phyloP scores from a whole-genome alignment of 1,284 basidiomycete species.

The Ceratobasidium sp. region DNA sequence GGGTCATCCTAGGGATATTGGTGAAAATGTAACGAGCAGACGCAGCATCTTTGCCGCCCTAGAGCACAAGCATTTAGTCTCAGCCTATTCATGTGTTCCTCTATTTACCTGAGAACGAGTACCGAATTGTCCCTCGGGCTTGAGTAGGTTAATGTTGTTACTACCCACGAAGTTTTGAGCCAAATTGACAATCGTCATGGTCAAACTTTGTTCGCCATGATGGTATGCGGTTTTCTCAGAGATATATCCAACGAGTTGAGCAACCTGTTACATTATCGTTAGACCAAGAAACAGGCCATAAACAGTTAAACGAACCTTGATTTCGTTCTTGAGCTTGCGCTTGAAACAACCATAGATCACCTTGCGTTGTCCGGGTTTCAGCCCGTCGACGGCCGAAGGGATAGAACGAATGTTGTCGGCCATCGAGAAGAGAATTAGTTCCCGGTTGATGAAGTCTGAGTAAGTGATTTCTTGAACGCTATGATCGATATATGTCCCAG shows the following conservation, averaged over 20 bases:
- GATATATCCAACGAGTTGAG: constrained; percentile 94
- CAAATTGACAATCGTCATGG: constrained; percentile 90
- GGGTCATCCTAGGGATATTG: constrained; percentile 78
- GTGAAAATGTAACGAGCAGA: constrained; percentile 98
- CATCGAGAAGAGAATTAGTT: constrained; percentile 99
- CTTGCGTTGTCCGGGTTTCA: constrained; percentile 99
- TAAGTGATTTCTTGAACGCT: constrained; percentile 86
- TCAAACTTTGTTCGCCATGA: constrained; percentile 91
- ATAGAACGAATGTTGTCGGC: constrained; percentile 98
- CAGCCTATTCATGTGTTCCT: background rate
- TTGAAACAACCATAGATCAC: constrained; percentile 97
- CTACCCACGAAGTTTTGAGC: constrained; percentile 96
- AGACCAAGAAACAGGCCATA: background rate
- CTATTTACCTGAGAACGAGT: constrained; percentile 67
- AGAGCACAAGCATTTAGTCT: constrained; percentile 49
- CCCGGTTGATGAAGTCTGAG: constrained; percentile 97
- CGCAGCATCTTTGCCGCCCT: constrained; percentile 95
- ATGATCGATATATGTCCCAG: constrained; percentile 95
- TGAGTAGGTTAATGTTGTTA: constrained; percentile 94
- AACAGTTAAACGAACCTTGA: constrained; percentile 69
- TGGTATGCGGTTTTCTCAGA: constrained; percentile 96
- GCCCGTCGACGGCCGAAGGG: constrained; percentile 90
- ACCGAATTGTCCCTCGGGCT: constrained; percentile 96
- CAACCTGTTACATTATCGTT: constrained; percentile 67
- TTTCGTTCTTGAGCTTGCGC: constrained; percentile 89